Conservation (phyloP, 2,329 filamentous ascomycete genomes). For the Colletotrichum orchidophilum region DNA sequence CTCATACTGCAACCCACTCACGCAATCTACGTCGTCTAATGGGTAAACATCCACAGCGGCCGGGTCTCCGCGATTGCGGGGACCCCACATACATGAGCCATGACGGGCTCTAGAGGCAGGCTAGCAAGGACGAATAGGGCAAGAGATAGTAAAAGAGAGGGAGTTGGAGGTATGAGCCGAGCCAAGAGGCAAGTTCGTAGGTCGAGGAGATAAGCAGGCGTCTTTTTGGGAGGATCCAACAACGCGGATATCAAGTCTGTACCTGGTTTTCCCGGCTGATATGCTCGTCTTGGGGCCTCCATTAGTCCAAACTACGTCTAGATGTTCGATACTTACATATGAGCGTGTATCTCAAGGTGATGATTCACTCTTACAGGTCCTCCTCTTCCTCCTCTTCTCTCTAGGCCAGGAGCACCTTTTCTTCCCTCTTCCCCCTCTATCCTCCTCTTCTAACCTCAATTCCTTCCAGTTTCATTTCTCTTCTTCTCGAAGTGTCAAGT, state of each 20-base stretch:
- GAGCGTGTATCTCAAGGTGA: not conserved
- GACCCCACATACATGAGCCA: conserved; percentile 19
- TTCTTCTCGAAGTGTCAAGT: not conserved
- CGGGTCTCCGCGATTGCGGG: conserved; percentile 28
- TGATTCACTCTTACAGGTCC: not conserved
- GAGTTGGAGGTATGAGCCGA: not conserved
- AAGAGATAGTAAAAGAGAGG: not conserved
- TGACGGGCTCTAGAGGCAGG: not conserved
- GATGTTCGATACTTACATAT: conserved; percentile 14
- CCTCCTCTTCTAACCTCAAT: not conserved
- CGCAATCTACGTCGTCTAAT: not conserved
- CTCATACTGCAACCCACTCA: not conserved
- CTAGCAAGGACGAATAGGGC: not conserved
- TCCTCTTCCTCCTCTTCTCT: not conserved
- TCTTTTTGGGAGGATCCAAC: not conserved
- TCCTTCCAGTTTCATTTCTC: not conserved
- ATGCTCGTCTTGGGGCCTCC: not conserved
- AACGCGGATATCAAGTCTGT: not conserved
- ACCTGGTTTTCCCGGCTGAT: not conserved
- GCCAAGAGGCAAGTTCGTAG: not conserved
- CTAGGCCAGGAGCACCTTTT: conserved; percentile 11
- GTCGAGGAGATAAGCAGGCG: not conserved
- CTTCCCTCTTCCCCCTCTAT: not conserved
- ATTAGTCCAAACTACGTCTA: not conserved
- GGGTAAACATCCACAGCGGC: conserved; percentile 7